Evolutionary conservation across 208 protist species (phyloP).

Genomic region (Herpetomonas samuelpessoai): DNA sequence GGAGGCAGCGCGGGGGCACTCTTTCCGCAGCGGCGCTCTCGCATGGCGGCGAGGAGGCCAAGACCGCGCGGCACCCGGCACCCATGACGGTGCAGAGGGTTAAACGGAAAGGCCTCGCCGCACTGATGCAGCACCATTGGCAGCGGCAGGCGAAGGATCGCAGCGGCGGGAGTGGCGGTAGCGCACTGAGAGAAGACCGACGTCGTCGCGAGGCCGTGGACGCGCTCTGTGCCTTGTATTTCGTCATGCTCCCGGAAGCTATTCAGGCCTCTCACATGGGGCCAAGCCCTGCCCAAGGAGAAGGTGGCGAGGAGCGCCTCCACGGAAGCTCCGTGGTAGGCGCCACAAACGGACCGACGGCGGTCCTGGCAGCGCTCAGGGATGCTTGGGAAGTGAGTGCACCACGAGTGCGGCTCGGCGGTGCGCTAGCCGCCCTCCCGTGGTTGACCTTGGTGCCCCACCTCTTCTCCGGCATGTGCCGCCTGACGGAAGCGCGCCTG

Average conservation of each 20-base stretch:
- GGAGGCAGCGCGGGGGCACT: neutral
- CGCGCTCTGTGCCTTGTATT: neutral
- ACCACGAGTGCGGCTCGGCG: constrained; percentile 23
- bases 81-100: neutral
- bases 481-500: neutral
- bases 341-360: neutral
- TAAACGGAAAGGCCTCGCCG: neutral
- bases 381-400: constrained; percentile 28
- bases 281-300: no score
- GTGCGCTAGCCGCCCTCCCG: constrained; percentile 28
- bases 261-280: no score
- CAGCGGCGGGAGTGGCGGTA: neutral
- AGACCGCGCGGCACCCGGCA: neutral
- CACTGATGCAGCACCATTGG: neutral
- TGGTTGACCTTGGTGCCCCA: constrained; percentile 25
- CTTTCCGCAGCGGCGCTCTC: no score
- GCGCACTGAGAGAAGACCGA: neutral
- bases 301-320: neutral
- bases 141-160: neutral
- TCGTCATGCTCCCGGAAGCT: no score
- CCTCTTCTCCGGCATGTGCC: neutral
- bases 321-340: no score
- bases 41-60: neutral
- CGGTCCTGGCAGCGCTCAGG: constrained; percentile 22
- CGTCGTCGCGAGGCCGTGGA: neutral